phyloP scores from a whole-genome alignment of 2,329 filamentous ascomycete species.

The Cercospora brassicicola region DNA sequence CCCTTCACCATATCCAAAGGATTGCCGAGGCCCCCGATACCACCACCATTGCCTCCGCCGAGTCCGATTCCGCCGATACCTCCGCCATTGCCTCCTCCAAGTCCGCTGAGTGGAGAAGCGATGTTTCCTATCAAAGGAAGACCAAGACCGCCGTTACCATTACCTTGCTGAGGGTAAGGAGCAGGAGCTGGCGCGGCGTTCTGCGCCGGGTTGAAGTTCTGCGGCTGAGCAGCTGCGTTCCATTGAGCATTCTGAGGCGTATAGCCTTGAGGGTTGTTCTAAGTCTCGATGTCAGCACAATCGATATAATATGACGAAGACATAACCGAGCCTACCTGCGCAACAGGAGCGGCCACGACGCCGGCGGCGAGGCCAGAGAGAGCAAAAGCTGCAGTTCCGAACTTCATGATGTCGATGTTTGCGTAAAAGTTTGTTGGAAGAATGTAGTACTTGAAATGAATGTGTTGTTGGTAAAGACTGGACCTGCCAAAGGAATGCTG shows the following conservation, averaged over 20 bases:
- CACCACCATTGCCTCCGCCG: background rate
- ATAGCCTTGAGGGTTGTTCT: background rate
- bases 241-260: background rate
- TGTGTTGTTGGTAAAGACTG: background rate
- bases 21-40: background rate
- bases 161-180: background rate
- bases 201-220: background rate
- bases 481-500: background rate
- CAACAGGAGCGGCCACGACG: background rate
- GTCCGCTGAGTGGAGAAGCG: background rate
- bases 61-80: background rate
- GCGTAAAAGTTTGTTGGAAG: background rate
- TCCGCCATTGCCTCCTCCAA: background rate
- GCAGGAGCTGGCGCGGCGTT: background rate
- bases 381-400: background rate
- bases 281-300: background rate
- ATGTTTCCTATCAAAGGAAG: background rate
- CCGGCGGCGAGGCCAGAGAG: constrained; percentile 2
- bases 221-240: background rate
- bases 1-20: background rate
- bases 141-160: background rate
- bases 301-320: background rate
- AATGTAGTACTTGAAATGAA: background rate
- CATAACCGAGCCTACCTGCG: background rate
- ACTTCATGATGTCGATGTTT: background rate